Evolutionary conservation across 495 filamentous ascomycete species (phyloP).

Genomic region (Aspergillus saccharolyticus): DNA sequence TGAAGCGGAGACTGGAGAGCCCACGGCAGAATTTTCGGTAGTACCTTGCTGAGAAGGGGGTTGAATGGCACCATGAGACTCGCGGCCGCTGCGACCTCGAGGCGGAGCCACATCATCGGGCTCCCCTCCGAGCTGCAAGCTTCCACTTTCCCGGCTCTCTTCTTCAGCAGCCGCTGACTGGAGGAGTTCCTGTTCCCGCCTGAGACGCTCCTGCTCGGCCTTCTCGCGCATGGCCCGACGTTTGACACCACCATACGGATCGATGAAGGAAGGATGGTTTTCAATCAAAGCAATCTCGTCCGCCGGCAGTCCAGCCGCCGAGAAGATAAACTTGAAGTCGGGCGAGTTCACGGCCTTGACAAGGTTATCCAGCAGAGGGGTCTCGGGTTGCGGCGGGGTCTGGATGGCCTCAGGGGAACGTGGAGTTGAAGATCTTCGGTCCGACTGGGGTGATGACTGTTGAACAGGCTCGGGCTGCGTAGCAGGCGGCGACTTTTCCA

Average conservation of each 20-base stretch:
- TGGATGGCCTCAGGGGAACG: slow-evolving; percentile 15
- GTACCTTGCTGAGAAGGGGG: slow-evolving; percentile 67
- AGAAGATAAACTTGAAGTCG: slow-evolving; percentile 59
- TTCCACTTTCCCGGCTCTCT: slow-evolving; percentile 68
- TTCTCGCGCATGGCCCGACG: slow-evolving; percentile 67
- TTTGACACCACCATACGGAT: slow-evolving; percentile 69
- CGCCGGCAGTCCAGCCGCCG: slow-evolving; percentile 40
- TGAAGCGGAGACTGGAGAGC: slow-evolving; percentile 44
- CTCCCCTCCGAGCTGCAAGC: slow-evolving; percentile 84
- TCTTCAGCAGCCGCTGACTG: slow-evolving; percentile 49
- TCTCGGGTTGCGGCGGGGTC: slow-evolving; percentile 23
- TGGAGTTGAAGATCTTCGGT: slow-evolving; percentile 21
- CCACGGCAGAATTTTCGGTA: slow-evolving; percentile 40
- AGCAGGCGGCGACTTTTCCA: slow-evolving; percentile 29
- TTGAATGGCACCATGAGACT: slow-evolving; percentile 58
- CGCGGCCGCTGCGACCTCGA: slow-evolving; percentile 45
- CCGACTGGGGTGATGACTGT: slow-evolving; percentile 21
- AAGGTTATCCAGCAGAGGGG: slow-evolving; percentile 40
- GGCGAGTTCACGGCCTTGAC: slow-evolving; percentile 53
- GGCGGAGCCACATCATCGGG: slow-evolving; percentile 62
- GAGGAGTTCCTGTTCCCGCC: slow-evolving; percentile 55
- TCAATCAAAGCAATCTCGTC: slow-evolving; percentile 54
- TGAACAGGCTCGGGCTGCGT: slow-evolving; percentile 21
- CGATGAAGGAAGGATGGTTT: slow-evolving; percentile 73
- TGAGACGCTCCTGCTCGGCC: slow-evolving; percentile 55